Evolutionary conservation across 78 protist genomes (phyloP), one percentile per base, ranked within the genome.

Genomic region (Protostelium mycophagum): DNA sequence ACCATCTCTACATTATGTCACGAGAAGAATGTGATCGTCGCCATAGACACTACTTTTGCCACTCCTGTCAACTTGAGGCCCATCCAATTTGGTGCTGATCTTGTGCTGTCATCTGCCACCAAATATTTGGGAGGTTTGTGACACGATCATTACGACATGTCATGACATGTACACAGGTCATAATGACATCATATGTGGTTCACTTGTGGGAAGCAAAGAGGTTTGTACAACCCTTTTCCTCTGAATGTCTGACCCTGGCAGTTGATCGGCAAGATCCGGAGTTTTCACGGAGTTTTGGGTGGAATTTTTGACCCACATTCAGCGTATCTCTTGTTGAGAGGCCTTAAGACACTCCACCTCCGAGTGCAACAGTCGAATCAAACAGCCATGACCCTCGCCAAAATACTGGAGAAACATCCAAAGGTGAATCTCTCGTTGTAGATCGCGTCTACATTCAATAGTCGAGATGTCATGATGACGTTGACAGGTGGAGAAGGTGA

Each of bases 1-100:
- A 16, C 16, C 73, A 16, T 51, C 73, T 5, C 16, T 25, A 5
- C 5, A 51, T 16, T 51, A 5, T 51, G 73, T 16, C 73, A 51
- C 73, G 73, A 51, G 73, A 51, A 51, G 73, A 51, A 51, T 51
- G 73, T 51, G 31, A 51, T 51, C 16, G 73, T 51, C 16, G 73
- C 73, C 73, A 51, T 73, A 63, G 98, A 96, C 90, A 86, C 91
- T 28, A 96, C 98, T 29, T 96, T 96, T 90, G 93, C 93, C n/a
- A 51, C 95, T 0, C 93, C 94, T 0, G 51, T 90, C 90, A 89
- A 90, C 38, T 9, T 10, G 34, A 0, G 89, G 5, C 97, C 98
- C 28, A 16, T 94, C 34, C 90, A 86, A 10, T 91, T 51, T 83
- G 94, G 95, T n/a, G 84, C 89, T 1, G 97, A 95, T 86, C 51